Base-by-base conservation (phyloP, 2,329 filamentous ascomycete species). In the Tolypocladium nubicola region DNA sequence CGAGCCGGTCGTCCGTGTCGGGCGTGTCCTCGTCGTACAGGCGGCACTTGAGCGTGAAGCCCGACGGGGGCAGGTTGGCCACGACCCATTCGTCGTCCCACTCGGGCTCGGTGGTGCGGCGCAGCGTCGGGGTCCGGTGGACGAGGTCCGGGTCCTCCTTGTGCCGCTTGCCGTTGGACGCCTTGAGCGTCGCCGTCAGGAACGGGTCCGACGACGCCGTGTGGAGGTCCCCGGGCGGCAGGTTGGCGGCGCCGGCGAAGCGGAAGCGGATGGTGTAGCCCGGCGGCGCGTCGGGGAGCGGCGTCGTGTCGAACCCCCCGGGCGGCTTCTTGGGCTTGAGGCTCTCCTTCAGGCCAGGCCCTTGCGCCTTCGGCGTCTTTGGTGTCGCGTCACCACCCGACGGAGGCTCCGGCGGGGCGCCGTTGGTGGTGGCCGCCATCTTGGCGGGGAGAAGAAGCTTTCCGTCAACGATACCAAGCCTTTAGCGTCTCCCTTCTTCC, bases 31-130 rank as follows among this genome's bases (percentile, higher is more conserved):
- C 93, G 66, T 97, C 93, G 72, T 92, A 95, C 21, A 97, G 73
- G 56, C 89, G 82, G 60, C 89, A 90, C 69, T 96, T 96, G 63
- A 97, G 79, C 57, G 79, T 81, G 73, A 96, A 96, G 4, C 92
- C 92, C 0, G 81, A 83, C 0, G 85, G 76, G 0, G 93, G 92
- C 2, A 97, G 81, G 63, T 96, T 95, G 60, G 89, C 90, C 30
- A 97, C 87, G 26, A 90, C 79, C 93, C 93, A 97, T 59, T 90
- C 82, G 41, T 86, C 83, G 53, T 96, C 80, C 93, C 93, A 97
- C 53, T 76, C 78, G 0, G 93, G 92, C 64, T 92, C 82, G 1
- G 84, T 86, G 45, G 81, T 86, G 62, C 80, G 82, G 58, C 88
- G 83, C 39, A 92, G 73, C 0, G 93, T 97, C 1, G 80, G 83